Base-by-base conservation (phyloP, 2,329 filamentous ascomycete species). In the Metarhizium brunneum region DNA sequence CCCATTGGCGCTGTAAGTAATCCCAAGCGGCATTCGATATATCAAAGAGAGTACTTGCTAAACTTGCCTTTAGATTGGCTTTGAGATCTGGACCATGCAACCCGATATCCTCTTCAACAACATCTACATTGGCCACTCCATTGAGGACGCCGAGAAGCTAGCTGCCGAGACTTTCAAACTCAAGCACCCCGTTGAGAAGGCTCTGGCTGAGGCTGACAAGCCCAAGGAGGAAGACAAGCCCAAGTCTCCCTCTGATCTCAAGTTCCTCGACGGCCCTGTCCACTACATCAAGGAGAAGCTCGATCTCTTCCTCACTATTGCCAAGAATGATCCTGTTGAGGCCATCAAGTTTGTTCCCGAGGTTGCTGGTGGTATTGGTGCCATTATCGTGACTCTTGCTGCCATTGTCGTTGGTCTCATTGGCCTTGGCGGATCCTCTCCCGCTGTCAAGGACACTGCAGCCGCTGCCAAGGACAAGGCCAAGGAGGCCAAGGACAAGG, bases 61-160 rank as follows among this genome's bases (percentile, higher is more conserved):
- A 25, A n/a, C n/a, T 7, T 43, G 53, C 61, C 64, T 68, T 20
- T 68, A 91, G 88, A 92, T 97, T 76, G 94, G 94, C 66, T 97
- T 97, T 69, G 94, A 99, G 76, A 92, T 99, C 77, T 99, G 94
- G 94, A 97, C 94, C 67, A 99, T 99, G 94, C 92, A 96, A 78
- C 95, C 86, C 73, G 88, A 96, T 70, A 97, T 99, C 66, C 87
- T 96, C 67, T 97, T 99, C 68, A 90, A 97, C 84, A 99, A 99
- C 86, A 95, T 99, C 81, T 99, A 97, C 84, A 91, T 99, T 71
- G 94, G 94, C 61, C 94, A 99, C 85, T 97, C 92, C 20, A 73
- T 94, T 64, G 90, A 90, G 69, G 94, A 99, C 64, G 94, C 94
- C 60, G 85, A 88, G 73, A 88, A 92, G 77, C 80, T 99, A 68